Evolutionary conservation across 768 basidiomycete species (phyloP).

Genomic region (Phylloporus sp.): DNA sequence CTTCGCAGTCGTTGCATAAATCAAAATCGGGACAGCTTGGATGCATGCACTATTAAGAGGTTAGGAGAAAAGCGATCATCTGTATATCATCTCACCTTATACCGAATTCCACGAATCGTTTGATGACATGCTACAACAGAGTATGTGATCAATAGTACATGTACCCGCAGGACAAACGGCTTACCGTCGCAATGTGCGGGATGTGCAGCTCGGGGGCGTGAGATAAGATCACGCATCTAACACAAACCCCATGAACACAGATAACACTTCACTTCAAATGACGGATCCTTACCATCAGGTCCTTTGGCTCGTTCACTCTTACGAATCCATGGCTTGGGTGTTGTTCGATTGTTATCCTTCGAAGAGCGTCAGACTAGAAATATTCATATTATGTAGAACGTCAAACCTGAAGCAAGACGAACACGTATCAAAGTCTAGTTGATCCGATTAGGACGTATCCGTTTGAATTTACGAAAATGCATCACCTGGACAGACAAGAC

Average conservation of each 20-base stretch:
- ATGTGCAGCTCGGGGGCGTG: conserved; percentile 35
- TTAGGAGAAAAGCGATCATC: neutral
- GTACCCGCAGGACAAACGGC: neutral
- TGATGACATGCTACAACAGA: conserved; percentile 40
- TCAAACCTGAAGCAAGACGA: conserved; percentile 59
- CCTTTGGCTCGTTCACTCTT: conserved; percentile 48
- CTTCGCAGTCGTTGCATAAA: conserved; percentile 75
- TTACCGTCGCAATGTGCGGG: conserved; percentile 58
- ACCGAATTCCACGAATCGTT: conserved; percentile 60
- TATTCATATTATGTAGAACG: neutral
- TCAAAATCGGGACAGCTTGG: conserved; percentile 76
- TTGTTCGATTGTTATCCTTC: conserved; percentile 63
- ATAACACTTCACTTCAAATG: neutral
- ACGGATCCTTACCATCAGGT: conserved; percentile 52
- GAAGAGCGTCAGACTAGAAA: neutral
- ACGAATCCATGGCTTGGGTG: conserved; percentile 78
- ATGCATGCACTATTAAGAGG: conserved; percentile 66
- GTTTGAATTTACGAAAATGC: neutral
- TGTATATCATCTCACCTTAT: conserved; percentile 49
- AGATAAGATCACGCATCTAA: conserved; percentile 29
- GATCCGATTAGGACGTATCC: conserved; percentile 8
- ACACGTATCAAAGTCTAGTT: conserved; percentile 73
- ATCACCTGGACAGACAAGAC: conserved; percentile 58
- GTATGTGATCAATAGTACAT: neutral
- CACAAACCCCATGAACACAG: neutral